phyloP scores from a whole-genome alignment of 78 protist species.

The Tieghemostelium lacteum region DNA sequence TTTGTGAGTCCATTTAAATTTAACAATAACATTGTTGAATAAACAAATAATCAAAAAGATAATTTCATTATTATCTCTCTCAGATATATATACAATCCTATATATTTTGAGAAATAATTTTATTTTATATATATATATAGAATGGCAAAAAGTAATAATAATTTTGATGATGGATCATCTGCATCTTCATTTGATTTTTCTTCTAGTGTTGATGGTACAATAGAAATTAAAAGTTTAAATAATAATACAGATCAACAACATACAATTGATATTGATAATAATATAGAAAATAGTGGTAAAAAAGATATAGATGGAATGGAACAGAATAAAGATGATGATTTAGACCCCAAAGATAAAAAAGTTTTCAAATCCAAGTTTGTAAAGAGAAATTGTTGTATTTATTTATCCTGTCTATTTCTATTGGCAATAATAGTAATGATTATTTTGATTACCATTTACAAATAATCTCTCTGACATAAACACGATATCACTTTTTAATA shows the following conservation, averaged over 20 bases:
- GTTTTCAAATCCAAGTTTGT: background rate
- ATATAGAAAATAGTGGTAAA: background rate
- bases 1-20: too few species aligned
- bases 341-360: background rate
- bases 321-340: background rate
- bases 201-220: background rate
- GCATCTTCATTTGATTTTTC: too few species aligned
- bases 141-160: too few species aligned
- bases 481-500: too few species aligned
- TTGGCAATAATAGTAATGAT: background rate
- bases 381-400: background rate
- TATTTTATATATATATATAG: too few species aligned
- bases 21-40: too few species aligned
- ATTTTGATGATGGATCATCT: too few species aligned
- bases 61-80: too few species aligned
- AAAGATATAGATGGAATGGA: background rate
- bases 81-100: too few species aligned
- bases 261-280: background rate
- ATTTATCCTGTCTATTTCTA: background rate
- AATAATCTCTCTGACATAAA: too few species aligned
- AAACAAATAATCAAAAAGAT: too few species aligned
- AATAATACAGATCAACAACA: background rate
- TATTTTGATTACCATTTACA: background rate
- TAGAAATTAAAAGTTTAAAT: background rate
- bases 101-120: too few species aligned